Percentiles rank a stretch among this genome's conserved stretches.
Conservation (phyloP, 2,329 filamentous ascomycete genomes). For the Trichoderma sp. region DNA sequence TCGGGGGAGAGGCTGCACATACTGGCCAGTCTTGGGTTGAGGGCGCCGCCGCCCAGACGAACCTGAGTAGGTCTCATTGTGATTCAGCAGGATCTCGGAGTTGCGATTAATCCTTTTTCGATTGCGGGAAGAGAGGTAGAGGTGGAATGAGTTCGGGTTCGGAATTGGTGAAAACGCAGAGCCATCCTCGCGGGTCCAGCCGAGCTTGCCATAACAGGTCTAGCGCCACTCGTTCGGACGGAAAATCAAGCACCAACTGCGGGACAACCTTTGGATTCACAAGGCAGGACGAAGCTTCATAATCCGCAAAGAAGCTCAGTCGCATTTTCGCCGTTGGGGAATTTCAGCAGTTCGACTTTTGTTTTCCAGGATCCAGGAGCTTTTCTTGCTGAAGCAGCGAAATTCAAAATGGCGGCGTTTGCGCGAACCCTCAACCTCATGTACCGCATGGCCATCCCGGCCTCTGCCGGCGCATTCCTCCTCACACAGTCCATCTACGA, state of each 20-base stretch:
- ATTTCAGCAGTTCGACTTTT: neutral
- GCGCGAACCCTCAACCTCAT: conserved; percentile 60
- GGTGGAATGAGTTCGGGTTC: conserved; percentile 22
- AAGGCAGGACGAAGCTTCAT: conserved; percentile 11
- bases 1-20: conserved; percentile 28
- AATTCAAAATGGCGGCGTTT: conserved; percentile 53
- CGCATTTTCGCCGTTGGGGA: neutral
- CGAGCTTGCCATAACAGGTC: conserved; percentile 38
- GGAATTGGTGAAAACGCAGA: conserved; percentile 31
- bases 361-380: neutral
- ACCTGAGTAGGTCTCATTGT: conserved; percentile 46
- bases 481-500: conserved; percentile 88
- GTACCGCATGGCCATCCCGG: conserved; percentile 72
- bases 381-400: neutral
- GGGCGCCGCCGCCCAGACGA: conserved; percentile 37
- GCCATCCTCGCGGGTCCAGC: conserved; percentile 34
- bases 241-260: conserved; percentile 28
- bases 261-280: neutral
- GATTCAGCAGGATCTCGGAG: conserved; percentile 18
- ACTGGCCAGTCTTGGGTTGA: conserved; percentile 39
- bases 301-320: neutral
- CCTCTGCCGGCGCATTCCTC: conserved; percentile 66
- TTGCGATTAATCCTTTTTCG: conserved; percentile 21
- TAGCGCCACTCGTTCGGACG: conserved; percentile 31
- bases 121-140: conserved; percentile 9